phyloP scores from a whole-genome alignment of 768 basidiomycete genomes.

The Phylloporus arenicola region DNA sequence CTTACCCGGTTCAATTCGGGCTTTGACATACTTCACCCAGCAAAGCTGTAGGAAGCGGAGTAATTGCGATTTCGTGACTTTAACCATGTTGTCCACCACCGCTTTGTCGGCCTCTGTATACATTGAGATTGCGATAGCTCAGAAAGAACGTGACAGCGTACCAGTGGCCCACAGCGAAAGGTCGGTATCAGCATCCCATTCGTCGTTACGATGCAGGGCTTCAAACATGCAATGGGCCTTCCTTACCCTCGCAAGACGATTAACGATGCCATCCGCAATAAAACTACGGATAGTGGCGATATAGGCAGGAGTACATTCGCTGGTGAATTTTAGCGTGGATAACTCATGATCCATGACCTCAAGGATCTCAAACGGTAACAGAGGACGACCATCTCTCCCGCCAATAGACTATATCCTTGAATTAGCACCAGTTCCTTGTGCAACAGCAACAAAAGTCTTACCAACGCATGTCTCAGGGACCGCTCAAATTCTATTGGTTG shows the following conservation, averaged over 20 bases:
- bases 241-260: constrained; percentile 61
- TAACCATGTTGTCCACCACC: constrained; percentile 83
- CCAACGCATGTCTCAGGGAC: constrained; percentile 81
- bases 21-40: constrained; percentile 88
- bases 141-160: constrained; percentile 29
- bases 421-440: constrained; percentile 4
- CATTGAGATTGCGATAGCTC: not conserved
- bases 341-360: constrained; percentile 66
- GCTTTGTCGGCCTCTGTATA: constrained; percentile 56
- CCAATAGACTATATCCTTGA: constrained; percentile 51
- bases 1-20: constrained; percentile 91
- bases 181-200: constrained; percentile 77
- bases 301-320: constrained; percentile 68
- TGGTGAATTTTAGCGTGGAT: constrained; percentile 50
- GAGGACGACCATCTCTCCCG: constrained; percentile 50
- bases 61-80: constrained; percentile 82
- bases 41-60: constrained; percentile 78
- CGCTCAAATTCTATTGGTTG: constrained; percentile 88
- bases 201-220: constrained; percentile 64
- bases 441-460: constrained; percentile 27
- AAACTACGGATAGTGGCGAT: constrained; percentile 65
- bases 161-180: constrained; percentile 70
- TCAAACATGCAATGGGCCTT: constrained; percentile 77
- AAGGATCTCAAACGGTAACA: constrained; percentile 85
- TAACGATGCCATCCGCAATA: constrained; percentile 60